Base-by-base conservation (phyloP, 129 eudicot species). In the Chrysanthemum seticuspe region DNA sequence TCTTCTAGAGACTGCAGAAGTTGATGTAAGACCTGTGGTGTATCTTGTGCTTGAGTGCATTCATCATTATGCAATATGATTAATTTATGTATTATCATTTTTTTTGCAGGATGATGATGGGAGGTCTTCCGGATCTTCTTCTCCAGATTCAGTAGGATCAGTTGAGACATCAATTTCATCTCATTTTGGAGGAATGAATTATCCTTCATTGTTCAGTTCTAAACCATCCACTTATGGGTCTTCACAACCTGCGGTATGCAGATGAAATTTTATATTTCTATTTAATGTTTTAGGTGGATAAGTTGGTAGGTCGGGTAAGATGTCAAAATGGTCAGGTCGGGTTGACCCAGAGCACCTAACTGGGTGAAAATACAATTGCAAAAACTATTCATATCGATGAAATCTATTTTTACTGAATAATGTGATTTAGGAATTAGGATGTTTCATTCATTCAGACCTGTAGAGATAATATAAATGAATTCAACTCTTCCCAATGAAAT, bases 81-180 rank as follows among this genome's bases (percentile, higher is more conserved):
- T 58, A 13, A 44, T 48, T 44, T 13, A 2, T 57, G 55, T 27
- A 13, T 1, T 57, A 9, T 55, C 48, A 13, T 16, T 23, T 52
- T 0, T 63, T 45, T 72, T 77, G 65, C 88, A 85, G 95, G 88
- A 89, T 51, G 86, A 87, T 76, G 98, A 87, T 47, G 81, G 76
- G 68, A 70, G 76, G 85, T 93, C 95, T 9, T 87, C 92, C 58
- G 98, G 98, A 59, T 80, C 89, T 62, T 90, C 97, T 53, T 90
- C 97, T 67, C 98, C 98, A 21, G 98, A 87, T 67, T 94, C 98
- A 12, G 68, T 79, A 45, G 98, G 98, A 70, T 94, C 98, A 14
- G 96, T 90, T 64, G 98, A 90, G 87, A 90, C 98, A 56, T 94
- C 98, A 79, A 94, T 94, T 74, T 94, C 98, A 45, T 94, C 98